A percentile compares a stretch with the other conserved stretches of the same genome.
Conservation (phyloP, 192 early-diverging fungal species). For the Gryganskiella cystojenkinii region DNA sequence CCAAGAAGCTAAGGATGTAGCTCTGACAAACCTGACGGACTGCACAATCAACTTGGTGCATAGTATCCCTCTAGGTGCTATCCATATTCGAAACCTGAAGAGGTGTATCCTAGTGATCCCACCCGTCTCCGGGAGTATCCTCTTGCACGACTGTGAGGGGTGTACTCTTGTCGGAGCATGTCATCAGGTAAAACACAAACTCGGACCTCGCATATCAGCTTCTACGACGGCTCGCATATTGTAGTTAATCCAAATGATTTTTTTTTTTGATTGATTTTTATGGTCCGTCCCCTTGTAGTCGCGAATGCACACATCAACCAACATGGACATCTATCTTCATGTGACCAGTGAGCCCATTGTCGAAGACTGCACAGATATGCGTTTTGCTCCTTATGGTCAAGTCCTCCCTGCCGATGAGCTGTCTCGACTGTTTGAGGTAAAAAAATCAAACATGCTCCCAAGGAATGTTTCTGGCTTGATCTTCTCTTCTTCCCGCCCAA, state of each 20-base stretch:
- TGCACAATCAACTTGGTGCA: conserved; percentile 76
- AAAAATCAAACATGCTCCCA: not conserved
- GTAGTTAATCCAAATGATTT: not conserved
- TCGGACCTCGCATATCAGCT: not conserved
- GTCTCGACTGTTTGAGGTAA: conserved; percentile 40
- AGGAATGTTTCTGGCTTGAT: not conserved
- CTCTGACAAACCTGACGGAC: conserved; percentile 62
- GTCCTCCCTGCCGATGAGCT: conserved; percentile 43
- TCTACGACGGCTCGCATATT: conserved; percentile 10
- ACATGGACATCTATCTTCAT: conserved; percentile 73
- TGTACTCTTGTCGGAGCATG: conserved; percentile 76
- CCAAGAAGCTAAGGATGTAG: conserved; percentile 61
- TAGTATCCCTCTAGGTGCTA: conserved; percentile 65
- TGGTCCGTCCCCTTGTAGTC: conserved; percentile 60
- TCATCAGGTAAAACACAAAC: conserved; percentile 79
- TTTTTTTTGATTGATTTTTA: not conserved
- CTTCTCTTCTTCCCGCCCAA: no score
- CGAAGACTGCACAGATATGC: conserved; percentile 76
- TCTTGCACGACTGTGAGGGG: conserved; percentile 72
- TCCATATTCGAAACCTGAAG: conserved; percentile 81
- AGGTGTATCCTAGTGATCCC: conserved; percentile 71
- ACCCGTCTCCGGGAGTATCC: conserved; percentile 76
- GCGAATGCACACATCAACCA: conserved; percentile 79
- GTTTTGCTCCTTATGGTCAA: conserved; percentile 73
- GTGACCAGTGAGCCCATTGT: conserved; percentile 88